Conservation (phyloP, 2,329 filamentous ascomycete genomes). For the Ophiostoma quercus region DNA sequence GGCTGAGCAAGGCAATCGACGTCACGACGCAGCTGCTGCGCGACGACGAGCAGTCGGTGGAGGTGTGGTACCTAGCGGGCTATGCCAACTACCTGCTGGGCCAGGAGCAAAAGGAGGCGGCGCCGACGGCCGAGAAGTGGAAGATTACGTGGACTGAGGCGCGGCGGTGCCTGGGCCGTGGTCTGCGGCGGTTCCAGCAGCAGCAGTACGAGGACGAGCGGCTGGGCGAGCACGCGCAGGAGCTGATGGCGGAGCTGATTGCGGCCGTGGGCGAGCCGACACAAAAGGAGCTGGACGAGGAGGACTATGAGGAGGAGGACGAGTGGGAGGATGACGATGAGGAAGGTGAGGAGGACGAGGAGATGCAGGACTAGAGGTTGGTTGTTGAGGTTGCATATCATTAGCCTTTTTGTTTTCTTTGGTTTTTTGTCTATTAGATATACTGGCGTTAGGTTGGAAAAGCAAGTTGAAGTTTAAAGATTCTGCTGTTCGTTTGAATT, state of each 20-base stretch:
- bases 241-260: constrained; percentile 61
- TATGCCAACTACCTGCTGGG: constrained; percentile 83
- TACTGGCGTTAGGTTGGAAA: background rate
- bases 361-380: constrained; percentile 16
- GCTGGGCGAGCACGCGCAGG: constrained; percentile 66
- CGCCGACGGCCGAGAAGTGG: constrained; percentile 35
- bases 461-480: background rate
- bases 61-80: constrained; percentile 94
- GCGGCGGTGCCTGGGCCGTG: constrained; percentile 75
- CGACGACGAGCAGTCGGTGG: constrained; percentile 91
- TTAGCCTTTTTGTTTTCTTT: background rate
- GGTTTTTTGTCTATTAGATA: background rate
- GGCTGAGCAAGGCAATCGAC: constrained; percentile 78
- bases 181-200: constrained; percentile 69
- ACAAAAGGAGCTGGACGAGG: constrained; percentile 47
- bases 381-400: background rate
- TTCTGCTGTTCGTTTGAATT: background rate
- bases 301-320: constrained; percentile 51
- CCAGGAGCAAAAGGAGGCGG: constrained; percentile 34
- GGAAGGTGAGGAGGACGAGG: constrained; percentile 39
- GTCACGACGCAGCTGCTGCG: constrained; percentile 77
- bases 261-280: constrained; percentile 58
- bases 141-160: constrained; percentile 65
- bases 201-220: constrained; percentile 83
- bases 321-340: constrained; percentile 46